Evolutionary conservation across 805 yeast species (phyloP), one percentile per base, ranked within the genome.

Genomic region (Starmerella ratchasimensis): DNA sequence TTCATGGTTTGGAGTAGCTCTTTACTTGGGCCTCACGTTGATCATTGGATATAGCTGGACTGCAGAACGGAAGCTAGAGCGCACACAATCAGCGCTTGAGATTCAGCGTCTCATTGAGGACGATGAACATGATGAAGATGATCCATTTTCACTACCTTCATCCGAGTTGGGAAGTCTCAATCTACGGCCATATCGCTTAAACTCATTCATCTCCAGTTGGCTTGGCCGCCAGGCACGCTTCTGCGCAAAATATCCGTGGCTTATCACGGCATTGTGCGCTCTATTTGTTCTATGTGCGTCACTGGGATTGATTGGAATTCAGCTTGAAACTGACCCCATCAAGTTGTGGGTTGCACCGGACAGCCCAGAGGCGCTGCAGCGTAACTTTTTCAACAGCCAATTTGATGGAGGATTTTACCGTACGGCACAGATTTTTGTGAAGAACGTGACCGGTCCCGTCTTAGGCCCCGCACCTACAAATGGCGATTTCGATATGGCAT

Each of bases 341-440:
- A 73, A 76, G 44, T 61, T 88, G 22, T 88, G 98, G 98, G 97
- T 90, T 0, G 77, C 90, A 47, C 75, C 86, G 3, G 52, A 62
- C 16, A 79, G 90, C 8, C 73, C 71, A 3, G 83, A 84, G 10
- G 76, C 66, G 37, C 60, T 68, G 29, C 77, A 88, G 50, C 75
- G 76, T 50, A 61, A 65, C 38, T 74, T 46, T 48, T 88, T 74
- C 54, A 95, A 90, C 54, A 67, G 68, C 16, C 71, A 74, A 43
- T 88, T 88, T 58, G 35, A 32, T 15, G 95, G 96, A 1, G 94
- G 93, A 27, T 88, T 90, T 63, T 90, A 79, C 60, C 67, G 96
- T 49, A 72, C 82, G 4, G 88, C 83, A 51, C 97, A 88, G 58
- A 60, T 82, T 0, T 80, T 81, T 46, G 62, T 88, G 5, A 71